A percentile compares a stretch with the other conserved stretches of the same genome.
phyloP scores from a whole-genome alignment of 208 protist genomes.

The Leishmania braziliensis region DNA sequence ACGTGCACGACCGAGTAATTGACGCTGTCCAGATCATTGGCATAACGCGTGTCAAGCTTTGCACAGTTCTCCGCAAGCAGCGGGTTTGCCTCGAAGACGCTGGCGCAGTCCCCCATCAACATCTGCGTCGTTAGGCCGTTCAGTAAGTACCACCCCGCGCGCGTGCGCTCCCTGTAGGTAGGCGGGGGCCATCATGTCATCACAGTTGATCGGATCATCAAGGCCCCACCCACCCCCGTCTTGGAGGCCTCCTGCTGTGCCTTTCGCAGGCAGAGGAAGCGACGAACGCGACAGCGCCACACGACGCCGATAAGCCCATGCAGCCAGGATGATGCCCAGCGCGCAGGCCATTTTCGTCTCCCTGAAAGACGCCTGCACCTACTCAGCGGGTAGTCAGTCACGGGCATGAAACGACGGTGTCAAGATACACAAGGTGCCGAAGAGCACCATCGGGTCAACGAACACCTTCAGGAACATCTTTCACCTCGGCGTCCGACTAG shows the following conservation, averaged over 20 bases:
- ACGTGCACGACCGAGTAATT: constrained; percentile 62
- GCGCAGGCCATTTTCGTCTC: constrained; percentile 49
- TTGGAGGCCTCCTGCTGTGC: constrained; percentile 19
- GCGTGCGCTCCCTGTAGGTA: constrained; percentile 54
- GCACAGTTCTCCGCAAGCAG: constrained; percentile 68
- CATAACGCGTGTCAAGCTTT: constrained; percentile 72
- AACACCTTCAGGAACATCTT: constrained; percentile 49
- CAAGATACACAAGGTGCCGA: constrained; percentile 56
- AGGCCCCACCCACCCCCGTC: neutral
- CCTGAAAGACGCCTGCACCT: constrained; percentile 53
- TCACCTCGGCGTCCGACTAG: neutral
- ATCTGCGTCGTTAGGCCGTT: constrained; percentile 80
- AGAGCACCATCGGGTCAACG: constrained; percentile 69
- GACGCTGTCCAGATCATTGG: constrained; percentile 39
- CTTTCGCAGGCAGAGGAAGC: constrained; percentile 21
- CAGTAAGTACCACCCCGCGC: constrained; percentile 77
- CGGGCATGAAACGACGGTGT: constrained; percentile 43
- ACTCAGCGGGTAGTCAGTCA: constrained; percentile 31
- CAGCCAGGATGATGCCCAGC: constrained; percentile 34
- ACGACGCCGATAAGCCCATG: constrained; percentile 34
- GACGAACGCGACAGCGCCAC: constrained; percentile 28
- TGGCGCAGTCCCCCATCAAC: constrained; percentile 70
- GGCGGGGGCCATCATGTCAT: constrained; percentile 36
- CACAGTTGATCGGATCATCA: constrained; percentile 27
- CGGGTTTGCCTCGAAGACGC: constrained; percentile 65